Evolutionary conservation across 1,284 basidiomycete genomes (phyloP).

Genomic region (Apiotrichum domesticum): DNA sequence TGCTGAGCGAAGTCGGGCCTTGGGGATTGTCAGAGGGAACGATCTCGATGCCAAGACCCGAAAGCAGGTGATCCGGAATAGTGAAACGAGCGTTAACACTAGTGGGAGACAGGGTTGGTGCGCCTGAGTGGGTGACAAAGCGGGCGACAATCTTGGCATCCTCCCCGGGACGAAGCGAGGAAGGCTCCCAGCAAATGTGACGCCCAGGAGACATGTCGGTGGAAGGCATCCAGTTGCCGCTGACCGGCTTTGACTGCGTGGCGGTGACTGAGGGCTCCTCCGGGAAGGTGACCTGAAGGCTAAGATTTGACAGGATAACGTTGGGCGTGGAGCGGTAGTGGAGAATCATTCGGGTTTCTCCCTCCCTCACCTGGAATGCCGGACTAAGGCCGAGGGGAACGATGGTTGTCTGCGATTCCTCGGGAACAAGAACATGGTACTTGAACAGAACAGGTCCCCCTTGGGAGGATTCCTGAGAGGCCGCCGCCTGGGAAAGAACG

Average conservation of each 20-base stretch:
- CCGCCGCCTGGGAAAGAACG: constrained; percentile 31
- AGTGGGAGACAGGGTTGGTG: constrained; percentile 27
- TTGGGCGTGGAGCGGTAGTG: constrained; percentile 40
- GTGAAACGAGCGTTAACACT: constrained; percentile 48
- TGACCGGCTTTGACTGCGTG: constrained; percentile 52
- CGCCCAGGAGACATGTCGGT: constrained; percentile 18
- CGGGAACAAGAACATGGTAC: constrained; percentile 51
- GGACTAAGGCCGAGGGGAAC: constrained; percentile 50
- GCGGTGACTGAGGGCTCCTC: constrained; percentile 40
- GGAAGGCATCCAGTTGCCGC: constrained; percentile 44
- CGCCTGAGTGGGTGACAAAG: constrained; percentile 38
- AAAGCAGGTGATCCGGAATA: constrained; percentile 42
- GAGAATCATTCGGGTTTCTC: constrained; percentile 52
- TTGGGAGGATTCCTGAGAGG: neutral
- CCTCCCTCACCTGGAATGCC: constrained; percentile 51
- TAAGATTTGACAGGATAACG: constrained; percentile 29
- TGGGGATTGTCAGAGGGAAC: constrained; percentile 10
- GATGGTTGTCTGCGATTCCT: constrained; percentile 31
- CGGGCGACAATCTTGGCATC: constrained; percentile 51
- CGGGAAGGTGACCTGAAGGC: constrained; percentile 44
- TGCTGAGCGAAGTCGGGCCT: constrained; percentile 1
- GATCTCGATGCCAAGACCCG: constrained; percentile 44
- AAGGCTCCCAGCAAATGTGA: constrained; percentile 47
- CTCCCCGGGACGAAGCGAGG: constrained; percentile 13
- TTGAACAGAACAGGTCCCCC: constrained; percentile 47